phyloP scores from a whole-genome alignment of 257 asterid species.

The Ocimum tenuiflorum region DNA sequence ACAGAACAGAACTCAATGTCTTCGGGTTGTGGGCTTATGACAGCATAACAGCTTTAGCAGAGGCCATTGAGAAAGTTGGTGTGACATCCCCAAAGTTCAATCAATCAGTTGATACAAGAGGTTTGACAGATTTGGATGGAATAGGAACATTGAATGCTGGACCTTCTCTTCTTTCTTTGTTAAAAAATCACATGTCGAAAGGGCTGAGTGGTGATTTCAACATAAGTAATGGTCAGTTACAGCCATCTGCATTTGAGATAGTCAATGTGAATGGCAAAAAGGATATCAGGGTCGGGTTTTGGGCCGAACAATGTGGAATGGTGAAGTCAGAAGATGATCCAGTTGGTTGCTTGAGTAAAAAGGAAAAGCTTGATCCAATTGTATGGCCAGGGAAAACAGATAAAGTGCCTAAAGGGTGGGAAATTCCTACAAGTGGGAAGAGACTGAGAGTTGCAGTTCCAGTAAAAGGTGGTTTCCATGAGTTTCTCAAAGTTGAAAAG shows the following conservation, averaged over 20 bases:
- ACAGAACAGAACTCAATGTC: not conserved
- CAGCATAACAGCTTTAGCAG: not conserved
- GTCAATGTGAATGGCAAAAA: not conserved
- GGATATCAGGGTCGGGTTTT: not conserved
- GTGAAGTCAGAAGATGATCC: not conserved
- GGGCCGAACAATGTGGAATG: not conserved
- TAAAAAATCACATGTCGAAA: not conserved
- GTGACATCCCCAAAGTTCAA: not conserved
- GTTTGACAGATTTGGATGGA: not conserved
- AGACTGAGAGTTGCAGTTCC: not conserved
- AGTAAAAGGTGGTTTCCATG: not conserved
- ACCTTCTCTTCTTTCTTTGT: not conserved
- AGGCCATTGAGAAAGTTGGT: not conserved
- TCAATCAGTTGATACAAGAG: not conserved
- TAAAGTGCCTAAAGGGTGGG: not conserved
- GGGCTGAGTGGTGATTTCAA: not conserved
- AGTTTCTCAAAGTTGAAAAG: no score
- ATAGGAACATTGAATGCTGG: not conserved
- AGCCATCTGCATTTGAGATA: not conserved
- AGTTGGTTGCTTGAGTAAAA: not conserved
- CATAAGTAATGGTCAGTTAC: not conserved
- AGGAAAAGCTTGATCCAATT: not conserved
- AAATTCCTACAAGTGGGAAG: not conserved
- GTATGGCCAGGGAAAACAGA: not conserved
- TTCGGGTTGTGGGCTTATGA: not conserved